These are phyloP conservation scores for Nakaseomyces uthaithaninus DNA, from an alignment of 1,139 yeast genomes.

Conservation along the genomic window DNA sequence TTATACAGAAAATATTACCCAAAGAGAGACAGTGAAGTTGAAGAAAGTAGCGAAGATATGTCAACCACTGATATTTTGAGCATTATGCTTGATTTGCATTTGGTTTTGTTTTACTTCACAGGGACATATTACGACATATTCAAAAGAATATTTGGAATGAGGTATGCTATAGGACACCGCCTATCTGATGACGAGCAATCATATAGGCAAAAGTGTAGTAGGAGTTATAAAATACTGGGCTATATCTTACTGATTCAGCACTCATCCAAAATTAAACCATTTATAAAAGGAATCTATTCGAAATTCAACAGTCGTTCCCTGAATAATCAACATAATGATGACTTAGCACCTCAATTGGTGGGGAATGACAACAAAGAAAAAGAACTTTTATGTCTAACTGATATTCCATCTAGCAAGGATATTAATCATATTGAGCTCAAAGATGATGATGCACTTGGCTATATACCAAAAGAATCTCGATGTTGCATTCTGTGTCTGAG, in stretches of 20 bases:
- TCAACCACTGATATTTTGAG: conserved; percentile 35
- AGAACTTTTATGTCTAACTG: not conserved
- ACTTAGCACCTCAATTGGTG: no score
- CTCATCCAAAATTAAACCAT: conserved; percentile 35
- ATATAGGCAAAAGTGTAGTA: conserved; percentile 21
- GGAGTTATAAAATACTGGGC: conserved; percentile 69
- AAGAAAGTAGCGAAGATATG: conserved; percentile 23
- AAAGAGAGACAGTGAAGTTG: conserved; percentile 20
- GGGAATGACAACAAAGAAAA: no score
- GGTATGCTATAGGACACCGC: conserved; percentile 67
- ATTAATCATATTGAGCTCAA: conserved; percentile 42
- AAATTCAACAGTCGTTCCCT: not conserved
- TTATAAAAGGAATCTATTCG: conserved; percentile 2
- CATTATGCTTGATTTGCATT: conserved; percentile 53
- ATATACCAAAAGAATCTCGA: conserved; percentile 62
- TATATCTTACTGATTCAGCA: conserved; percentile 57
- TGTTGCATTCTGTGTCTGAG: conserved; percentile 79
- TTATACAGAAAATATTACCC: conserved; percentile 14
- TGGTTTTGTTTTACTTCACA: conserved; percentile 71
- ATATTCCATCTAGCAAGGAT: not conserved
- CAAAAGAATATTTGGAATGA: conserved; percentile 67
- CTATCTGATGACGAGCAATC: conserved; percentile 39
- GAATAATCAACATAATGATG: no score
- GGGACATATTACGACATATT: conserved; percentile 75
- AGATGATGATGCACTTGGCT: conserved; percentile 52